Conservation (phyloP, 306 rosid species). For the Cicer arietinum region DNA sequence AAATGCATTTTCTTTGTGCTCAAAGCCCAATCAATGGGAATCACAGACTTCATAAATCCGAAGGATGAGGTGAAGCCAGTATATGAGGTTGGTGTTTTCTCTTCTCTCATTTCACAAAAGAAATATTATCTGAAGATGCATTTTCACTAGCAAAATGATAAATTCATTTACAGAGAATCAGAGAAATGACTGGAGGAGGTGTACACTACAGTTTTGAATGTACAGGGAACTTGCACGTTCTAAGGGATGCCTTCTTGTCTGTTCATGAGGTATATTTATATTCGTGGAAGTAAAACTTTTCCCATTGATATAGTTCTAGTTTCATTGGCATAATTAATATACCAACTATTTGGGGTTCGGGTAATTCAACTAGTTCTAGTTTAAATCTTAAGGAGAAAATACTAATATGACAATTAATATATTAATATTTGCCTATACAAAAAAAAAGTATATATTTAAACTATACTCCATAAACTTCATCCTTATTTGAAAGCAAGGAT, state of each 20-base stretch:
- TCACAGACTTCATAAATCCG: slow-evolving; percentile 75
- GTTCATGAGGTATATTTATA: slow-evolving; percentile 56
- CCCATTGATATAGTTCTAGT: too few species aligned
- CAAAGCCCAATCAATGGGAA: slow-evolving; percentile 66
- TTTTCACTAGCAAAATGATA: background rate
- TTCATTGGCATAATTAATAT: background rate
- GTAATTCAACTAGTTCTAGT: too few species aligned
- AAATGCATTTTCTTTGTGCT: slow-evolving; percentile 10
- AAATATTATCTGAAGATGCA: background rate
- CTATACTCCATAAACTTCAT: background rate
- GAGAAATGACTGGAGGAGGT: slow-evolving; percentile 64
- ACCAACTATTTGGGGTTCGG: background rate
- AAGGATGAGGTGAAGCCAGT: slow-evolving; percentile 59
- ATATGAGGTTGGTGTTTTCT: slow-evolving; percentile 59
- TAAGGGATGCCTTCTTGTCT: slow-evolving; percentile 69
- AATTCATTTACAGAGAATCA: slow-evolving; percentile 56
- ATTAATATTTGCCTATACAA: too few species aligned
- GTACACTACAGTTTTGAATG: slow-evolving; percentile 80
- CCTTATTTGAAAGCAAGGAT: slow-evolving; percentile 10
- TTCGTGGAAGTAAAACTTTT: background rate
- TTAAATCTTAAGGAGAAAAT: too few species aligned
- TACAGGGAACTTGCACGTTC: slow-evolving; percentile 59
- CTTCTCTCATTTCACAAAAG: background rate
- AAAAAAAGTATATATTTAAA: too few species aligned
- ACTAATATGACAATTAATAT: too few species aligned